A percentile compares a stretch with the other conserved stretches of the same genome.
phyloP scores from a whole-genome alignment of 1,284 basidiomycete genomes.

The Ustilago tritici region DNA sequence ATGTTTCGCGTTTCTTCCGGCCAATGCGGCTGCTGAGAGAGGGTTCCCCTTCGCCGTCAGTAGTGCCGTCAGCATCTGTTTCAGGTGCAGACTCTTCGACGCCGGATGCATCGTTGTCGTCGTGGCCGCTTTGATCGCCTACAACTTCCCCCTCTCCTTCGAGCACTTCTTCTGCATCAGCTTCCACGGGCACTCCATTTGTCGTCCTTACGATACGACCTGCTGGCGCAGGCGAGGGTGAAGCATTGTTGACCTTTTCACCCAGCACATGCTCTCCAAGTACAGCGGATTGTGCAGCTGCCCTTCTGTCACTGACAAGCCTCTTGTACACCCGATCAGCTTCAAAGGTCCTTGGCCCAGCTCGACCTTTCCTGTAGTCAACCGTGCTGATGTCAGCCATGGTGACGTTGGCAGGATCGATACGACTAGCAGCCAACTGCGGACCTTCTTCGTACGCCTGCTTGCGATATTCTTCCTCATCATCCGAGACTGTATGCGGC shows the following conservation, averaged over 20 bases:
- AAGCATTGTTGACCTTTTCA: slow-evolving; percentile 28
- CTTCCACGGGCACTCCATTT: slow-evolving; percentile 34
- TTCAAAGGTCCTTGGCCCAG: slow-evolving; percentile 64
- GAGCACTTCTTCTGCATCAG: slow-evolving; percentile 21
- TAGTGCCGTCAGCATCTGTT: slow-evolving; percentile 39
- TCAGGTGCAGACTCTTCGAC: slow-evolving; percentile 26
- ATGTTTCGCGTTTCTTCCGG: slow-evolving; percentile 31
- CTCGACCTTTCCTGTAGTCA: slow-evolving; percentile 57
- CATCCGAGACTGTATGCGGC: slow-evolving; percentile 54
- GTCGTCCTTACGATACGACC: slow-evolving; percentile 20
- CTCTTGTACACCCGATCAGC: slow-evolving; percentile 56
- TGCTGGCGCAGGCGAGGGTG: slow-evolving; percentile 39
- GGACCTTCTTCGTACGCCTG: slow-evolving; percentile 40
- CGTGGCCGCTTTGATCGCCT: slow-evolving; percentile 27
- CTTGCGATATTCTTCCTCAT: slow-evolving; percentile 54
- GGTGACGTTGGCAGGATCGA: slow-evolving; percentile 38
- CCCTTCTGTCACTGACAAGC: slow-evolving; percentile 49
- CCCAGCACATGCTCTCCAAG: slow-evolving; percentile 42
- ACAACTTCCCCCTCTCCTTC: slow-evolving; percentile 35
- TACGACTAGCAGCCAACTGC: slow-evolving; percentile 29
- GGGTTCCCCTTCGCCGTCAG: slow-evolving; percentile 30
- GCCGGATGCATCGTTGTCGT: slow-evolving; percentile 26
- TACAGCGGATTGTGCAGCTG: slow-evolving; percentile 32
- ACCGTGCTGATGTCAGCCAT: slow-evolving; percentile 54
- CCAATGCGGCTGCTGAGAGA: slow-evolving; percentile 13